Evolutionary conservation across 495 filamentous ascomycete genomes (phyloP), one percentile per base, ranked within the genome.

Genomic region (Staphylotrichum tortipilum): DNA sequence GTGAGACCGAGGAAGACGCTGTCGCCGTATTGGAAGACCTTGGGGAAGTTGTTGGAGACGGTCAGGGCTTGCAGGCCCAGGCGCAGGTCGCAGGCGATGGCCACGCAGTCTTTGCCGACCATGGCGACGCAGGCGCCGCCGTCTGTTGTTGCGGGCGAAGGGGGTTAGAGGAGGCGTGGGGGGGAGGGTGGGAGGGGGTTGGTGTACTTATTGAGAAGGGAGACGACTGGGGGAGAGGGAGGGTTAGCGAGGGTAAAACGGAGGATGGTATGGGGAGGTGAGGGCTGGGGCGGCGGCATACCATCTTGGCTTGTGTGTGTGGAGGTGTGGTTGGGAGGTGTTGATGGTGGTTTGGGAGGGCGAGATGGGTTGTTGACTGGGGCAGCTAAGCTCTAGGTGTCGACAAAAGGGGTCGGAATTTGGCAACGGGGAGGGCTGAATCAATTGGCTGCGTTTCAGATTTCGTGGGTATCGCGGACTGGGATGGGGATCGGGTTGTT

Each of bases 31-130:
- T 85, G 80, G 83, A 97, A 97, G 79, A 98, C 88, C 75, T 98
- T 98, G 72, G 92, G 92, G 80, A 95, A 97, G 83, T 96, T 95
- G 82, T 97, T 97, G 64, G 88, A 94, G 47, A 98, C 83, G 33
- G 92, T 98, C 65, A 98, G 79, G 60, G 94, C 77, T 77, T 98
- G 94, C 68, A 96, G 84, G 54, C 92, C 92, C 49, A 98, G 87
- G 47, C 92, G 90, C 54, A 98, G 89, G 71, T 98, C 92, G 76
- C 92, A 98, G 64, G 92, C 92, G 62, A 98, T 97, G 70, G 92
- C 92, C 35, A 98, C 92, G 70, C 92, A 98, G 82, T 95, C 88
- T 70, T 97, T 97, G 76, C 92, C 92, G 47, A 92, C 89, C 92
- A 97, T 98, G 67, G 88, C 90, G 60, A 95, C 87, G 74, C 85